phyloP scores from a whole-genome alignment of 2,329 filamentous ascomycete genomes.

The Penicillium digitatum region DNA sequence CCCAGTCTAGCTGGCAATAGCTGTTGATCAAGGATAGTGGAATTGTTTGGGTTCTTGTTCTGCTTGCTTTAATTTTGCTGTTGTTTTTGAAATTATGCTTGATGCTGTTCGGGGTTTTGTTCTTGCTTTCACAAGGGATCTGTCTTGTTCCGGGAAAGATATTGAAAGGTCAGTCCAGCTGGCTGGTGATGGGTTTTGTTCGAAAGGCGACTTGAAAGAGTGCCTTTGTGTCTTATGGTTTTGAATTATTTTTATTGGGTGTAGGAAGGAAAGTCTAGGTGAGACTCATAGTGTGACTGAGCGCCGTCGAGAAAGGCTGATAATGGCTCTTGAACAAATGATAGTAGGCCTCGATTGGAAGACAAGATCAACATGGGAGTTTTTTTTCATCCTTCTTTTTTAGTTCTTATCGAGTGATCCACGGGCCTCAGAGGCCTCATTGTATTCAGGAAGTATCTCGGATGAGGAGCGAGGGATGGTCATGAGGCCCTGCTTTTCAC shows the following conservation, averaged over 20 bases:
- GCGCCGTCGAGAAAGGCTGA: background rate
- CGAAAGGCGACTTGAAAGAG: background rate
- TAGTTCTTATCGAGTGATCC: conserved; percentile 33
- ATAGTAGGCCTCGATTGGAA: background rate
- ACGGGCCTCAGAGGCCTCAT: conserved; percentile 28
- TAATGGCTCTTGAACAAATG: background rate
- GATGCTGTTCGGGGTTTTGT: background rate
- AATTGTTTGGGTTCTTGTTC: background rate
- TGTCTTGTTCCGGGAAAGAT: background rate
- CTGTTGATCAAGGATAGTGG: background rate
- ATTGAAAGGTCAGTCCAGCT: background rate
- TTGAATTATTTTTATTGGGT: background rate
- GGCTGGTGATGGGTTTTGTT: background rate
- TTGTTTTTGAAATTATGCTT: background rate
- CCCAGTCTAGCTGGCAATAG: background rate
- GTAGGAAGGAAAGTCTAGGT: background rate
- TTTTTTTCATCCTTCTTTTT: background rate
- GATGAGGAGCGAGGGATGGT: conserved; percentile 22
- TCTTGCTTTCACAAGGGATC: background rate
- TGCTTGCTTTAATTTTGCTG: background rate
- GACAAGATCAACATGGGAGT: background rate
- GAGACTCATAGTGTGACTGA: background rate
- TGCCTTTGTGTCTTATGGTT: background rate
- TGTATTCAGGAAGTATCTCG: conserved; percentile 38
- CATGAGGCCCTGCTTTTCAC: conserved; percentile 45